Evolutionary conservation across 31 red algal species (phyloP), one percentile per base, ranked within the genome.

Genomic region (Endocladia muricata): DNA sequence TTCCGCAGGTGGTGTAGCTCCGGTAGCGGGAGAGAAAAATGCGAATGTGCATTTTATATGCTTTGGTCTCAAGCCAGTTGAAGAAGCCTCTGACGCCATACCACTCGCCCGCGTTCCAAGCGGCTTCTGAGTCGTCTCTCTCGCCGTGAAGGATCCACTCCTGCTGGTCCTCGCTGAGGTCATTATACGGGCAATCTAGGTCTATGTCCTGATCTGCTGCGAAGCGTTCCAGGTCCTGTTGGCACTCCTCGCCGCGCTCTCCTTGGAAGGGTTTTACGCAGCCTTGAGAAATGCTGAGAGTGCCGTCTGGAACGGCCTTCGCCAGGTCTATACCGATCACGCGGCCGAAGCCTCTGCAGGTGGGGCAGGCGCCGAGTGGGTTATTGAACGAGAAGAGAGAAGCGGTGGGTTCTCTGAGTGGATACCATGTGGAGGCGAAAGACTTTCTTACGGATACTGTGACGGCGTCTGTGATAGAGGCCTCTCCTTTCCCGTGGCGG

Each of bases 1-100:
- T 37, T 13, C 13, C 34, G 67, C 67, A 71, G 15, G 17, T 11
- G 22, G 67, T 71, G 39, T 71, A 71, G 15, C 21, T 15, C 9
- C 67, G 67, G 67, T 51, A 71, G 67, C 36, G 22, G 11, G 67
- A 41, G 7, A 71, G 36, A 32, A 71, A 49, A 52, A 71, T 25
- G 11, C 67, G 67, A 11, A 71, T 37, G 36, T 71, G 67, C 67
- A 71, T 71, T 48, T 71, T 71, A 32, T 71, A 71, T 11, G 67
- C 15, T 51, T 71, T 71, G 32, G 22, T 41, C 67, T 71, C 67
- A 17, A 71, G 17, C 67, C 67, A 71, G 39, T 71, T 32, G 39
- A 71, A 71, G 13, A 42, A 71, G 7, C 67, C 67, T 11, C 17
- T 23, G 17, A 71, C 36, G 9, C 67, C 67, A 49, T 42, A 49